These are phyloP conservation scores for Blakeslea trispora DNA, from an alignment of 371 early-diverging fungal genomes.

Conservation along the genomic window DNA sequence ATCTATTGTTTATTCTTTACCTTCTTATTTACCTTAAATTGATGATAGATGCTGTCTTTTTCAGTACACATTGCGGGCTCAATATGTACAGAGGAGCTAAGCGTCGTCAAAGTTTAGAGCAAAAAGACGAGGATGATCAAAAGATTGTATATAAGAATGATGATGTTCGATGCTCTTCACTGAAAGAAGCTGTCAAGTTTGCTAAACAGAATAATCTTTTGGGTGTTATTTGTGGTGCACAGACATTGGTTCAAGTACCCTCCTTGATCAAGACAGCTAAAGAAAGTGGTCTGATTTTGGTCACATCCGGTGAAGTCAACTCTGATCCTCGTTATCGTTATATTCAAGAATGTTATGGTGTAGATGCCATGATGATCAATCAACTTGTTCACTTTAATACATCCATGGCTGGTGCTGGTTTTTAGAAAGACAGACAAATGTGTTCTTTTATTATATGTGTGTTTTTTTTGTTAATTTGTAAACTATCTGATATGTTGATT, in stretches of 20 bases:
- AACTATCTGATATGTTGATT: too few species aligned
- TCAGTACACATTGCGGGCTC: conserved; percentile 77
- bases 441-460: too few species aligned
- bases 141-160: conserved; percentile 24
- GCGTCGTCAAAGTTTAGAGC: conserved; percentile 21
- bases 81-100: conserved; percentile 55
- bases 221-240: conserved; percentile 87
- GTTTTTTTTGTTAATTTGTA: too few species aligned
- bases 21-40: background rate
- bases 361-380: conserved; percentile 81
- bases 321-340: conserved; percentile 56
- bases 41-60: conserved; percentile 82
- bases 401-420: conserved; percentile 52
- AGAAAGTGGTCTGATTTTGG: conserved; percentile 85
- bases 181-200: conserved; percentile 76
- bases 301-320: conserved; percentile 84
- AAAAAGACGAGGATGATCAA: conserved; percentile 13
- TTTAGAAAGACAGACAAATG: too few species aligned
- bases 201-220: conserved; percentile 77
- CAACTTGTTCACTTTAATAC: conserved; percentile 50
- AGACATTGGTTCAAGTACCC: conserved; percentile 88
- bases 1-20: background rate
- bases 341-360: conserved; percentile 80
- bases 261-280: conserved; percentile 85
- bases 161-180: conserved; percentile 55